Evolutionary conservation across 331 rosid genomes (phyloP), one percentile per base, ranked within the genome.

Genomic region (Rosa hybrid): DNA sequence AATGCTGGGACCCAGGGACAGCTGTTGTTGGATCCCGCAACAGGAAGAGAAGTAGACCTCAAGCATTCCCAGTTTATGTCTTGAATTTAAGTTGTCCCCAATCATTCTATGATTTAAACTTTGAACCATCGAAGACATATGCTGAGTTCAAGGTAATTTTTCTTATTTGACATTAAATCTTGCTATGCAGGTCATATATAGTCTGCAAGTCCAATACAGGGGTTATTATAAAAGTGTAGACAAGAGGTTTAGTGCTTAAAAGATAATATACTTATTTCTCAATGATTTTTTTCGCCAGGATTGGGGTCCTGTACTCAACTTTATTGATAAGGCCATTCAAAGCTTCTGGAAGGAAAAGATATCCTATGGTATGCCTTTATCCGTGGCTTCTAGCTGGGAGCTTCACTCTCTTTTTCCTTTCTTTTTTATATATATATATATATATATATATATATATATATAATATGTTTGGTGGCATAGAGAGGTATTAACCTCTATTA

Each of bases 71-170:
- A 45, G 91, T 93, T 72, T 93, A 90, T 83, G 78, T 96, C 77
- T 84, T 96, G 91, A 93, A 93, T 89, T 78, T 96, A 80, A 81
- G 81, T 69, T 96, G 97, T 79, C 99, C 92, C 68, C 88, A 82
- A 12, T 90, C 94, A 79, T 81, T 93, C 53, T 96, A 93, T 86
- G 97, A 91, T 81, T 85, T 96, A 79, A 82, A 85, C 77, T 90
- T 91, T 86, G 97, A 93, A 83, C 90, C 98, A 23, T 90, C 98
- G 65, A 96, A 96, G 86, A 93, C 99, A 42, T 49, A 71, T 78
- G 98, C 90, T 75, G 89, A 89, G 53, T 96, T 93, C 83, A 93
- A 91, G 99, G 99, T 95, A 81, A 77, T 72, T 49, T 80, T 78
- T 72, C 42, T 87, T 84, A 49, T 71, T 67, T 69, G 56, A 74